Conservation (phyloP, 441 rosid genomes). For the Erysimum pusillum region DNA sequence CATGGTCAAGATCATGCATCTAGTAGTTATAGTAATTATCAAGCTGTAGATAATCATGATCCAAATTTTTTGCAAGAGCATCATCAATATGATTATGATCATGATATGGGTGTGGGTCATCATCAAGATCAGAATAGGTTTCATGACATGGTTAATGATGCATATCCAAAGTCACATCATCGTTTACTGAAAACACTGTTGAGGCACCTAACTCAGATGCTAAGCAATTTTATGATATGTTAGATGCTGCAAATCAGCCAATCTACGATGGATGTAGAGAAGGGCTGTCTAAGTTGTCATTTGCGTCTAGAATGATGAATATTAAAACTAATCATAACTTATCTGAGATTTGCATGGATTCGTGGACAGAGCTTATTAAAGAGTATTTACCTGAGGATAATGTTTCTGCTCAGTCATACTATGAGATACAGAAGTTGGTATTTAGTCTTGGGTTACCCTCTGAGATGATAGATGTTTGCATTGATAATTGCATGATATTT, state of each 20-base stretch:
- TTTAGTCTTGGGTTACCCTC: neutral
- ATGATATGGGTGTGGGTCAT: too few relatives aligned
- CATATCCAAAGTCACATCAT: neutral
- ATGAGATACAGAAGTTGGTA: neutral
- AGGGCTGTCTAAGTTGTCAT: neutral
- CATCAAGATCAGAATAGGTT: neutral
- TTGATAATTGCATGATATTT: neutral
- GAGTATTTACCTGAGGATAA: neutral
- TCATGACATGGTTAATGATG: neutral
- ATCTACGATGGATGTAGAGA: neutral
- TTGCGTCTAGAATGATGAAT: neutral
- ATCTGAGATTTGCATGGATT: neutral
- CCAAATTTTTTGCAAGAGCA: neutral
- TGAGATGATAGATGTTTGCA: neutral
- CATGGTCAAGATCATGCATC: too few relatives aligned
- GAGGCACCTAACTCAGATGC: neutral
- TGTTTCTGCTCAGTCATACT: neutral
- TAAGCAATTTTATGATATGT: neutral
- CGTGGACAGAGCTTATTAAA: neutral
- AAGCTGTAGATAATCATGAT: too few relatives aligned
- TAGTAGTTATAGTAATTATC: too few relatives aligned
- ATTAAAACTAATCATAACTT: neutral
- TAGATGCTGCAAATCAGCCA: neutral
- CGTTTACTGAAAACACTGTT: too few relatives aligned
- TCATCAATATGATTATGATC: neutral